Conservation (phyloP, 2,329 filamentous ascomycete genomes). For the Parastagonospora nodorum region DNA sequence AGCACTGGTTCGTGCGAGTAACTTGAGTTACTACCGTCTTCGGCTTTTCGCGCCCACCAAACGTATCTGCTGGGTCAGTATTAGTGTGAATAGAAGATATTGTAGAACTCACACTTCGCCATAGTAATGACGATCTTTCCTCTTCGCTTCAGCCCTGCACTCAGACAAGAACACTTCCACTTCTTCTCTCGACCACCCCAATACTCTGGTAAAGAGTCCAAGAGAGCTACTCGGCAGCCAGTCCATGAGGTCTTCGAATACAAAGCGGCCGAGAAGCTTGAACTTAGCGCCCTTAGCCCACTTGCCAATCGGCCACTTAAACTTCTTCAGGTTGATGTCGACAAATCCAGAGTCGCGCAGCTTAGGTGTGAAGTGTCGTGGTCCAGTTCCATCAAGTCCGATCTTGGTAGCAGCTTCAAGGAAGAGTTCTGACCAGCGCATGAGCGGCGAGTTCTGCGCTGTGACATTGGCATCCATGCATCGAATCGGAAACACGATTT, state of each 20-base stretch:
- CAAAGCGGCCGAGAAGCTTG: slow-evolving; percentile 34
- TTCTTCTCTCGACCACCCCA: slow-evolving; percentile 34
- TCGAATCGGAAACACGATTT: slow-evolving; percentile 38
- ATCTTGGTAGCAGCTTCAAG: slow-evolving; percentile 28
- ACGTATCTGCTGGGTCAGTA: slow-evolving; percentile 14
- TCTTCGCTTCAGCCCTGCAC: slow-evolving; percentile 31
- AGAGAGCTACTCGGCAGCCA: slow-evolving; percentile 32
- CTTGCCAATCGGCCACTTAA: slow-evolving; percentile 40
- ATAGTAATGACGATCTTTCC: slow-evolving; percentile 34
- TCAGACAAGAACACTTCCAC: slow-evolving; percentile 35
- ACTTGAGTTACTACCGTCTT: slow-evolving; percentile 3
- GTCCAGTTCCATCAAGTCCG: slow-evolving; percentile 48
- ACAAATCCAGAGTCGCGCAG: slow-evolving; percentile 33
- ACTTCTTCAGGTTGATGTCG: slow-evolving; percentile 30
- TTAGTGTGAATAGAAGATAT: not conserved
- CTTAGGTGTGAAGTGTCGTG: slow-evolving; percentile 43
- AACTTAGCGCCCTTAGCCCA: slow-evolving; percentile 39
- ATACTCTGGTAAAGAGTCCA: slow-evolving; percentile 33
- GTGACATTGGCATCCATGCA: slow-evolving; percentile 32
- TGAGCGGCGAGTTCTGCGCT: slow-evolving; percentile 24
- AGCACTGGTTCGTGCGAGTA: slow-evolving; percentile 14
- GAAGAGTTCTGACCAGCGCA: slow-evolving; percentile 34
- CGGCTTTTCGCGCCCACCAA: slow-evolving; percentile 32
- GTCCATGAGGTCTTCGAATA: slow-evolving; percentile 33
- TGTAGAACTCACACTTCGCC: slow-evolving; percentile 25